phyloP scores from a whole-genome alignment of 257 asterid genomes.

The Buddleja alternifolia region DNA sequence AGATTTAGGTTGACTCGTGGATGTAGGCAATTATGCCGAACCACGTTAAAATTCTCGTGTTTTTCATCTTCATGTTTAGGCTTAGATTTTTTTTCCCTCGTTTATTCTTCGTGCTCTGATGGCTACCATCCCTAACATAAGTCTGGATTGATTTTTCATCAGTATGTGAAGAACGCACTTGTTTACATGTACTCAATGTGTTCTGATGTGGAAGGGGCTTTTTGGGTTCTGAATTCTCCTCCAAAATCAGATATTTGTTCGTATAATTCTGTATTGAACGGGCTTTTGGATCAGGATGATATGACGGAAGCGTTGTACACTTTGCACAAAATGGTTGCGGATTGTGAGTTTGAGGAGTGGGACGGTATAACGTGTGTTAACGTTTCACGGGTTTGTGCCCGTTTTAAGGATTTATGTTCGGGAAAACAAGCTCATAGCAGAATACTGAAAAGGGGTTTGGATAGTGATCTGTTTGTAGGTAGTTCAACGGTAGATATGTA shows the following conservation, averaged over 20 bases:
- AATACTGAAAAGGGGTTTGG: slow-evolving; percentile 50
- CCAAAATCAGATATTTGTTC: slow-evolving; percentile 63
- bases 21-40: too few relatives aligned
- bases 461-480: slow-evolving; percentile 55
- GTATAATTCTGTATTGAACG: slow-evolving; percentile 59
- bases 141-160: slow-evolving; percentile 68
- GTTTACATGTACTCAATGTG: slow-evolving; percentile 59
- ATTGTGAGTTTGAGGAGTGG: slow-evolving; percentile 52
- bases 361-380: slow-evolving; percentile 64
- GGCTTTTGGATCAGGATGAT: slow-evolving; percentile 57
- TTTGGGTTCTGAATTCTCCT: slow-evolving; percentile 49
- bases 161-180: slow-evolving; percentile 71
- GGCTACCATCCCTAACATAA: too few relatives aligned
- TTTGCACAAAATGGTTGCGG: slow-evolving; percentile 51
- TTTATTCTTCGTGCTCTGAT: too few relatives aligned
- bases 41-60: too few relatives aligned
- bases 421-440: slow-evolving; percentile 68
- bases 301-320: slow-evolving; percentile 47
- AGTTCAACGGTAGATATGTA: slow-evolving; percentile 77
- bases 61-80: too few relatives aligned
- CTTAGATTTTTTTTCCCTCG: too few relatives aligned
- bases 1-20: too few relatives aligned
- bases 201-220: slow-evolving; percentile 48
- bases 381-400: slow-evolving; percentile 63
- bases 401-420: slow-evolving; percentile 51